Base-by-base conservation (phyloP, 495 filamentous ascomycete genomes). In the Podospora pseudoanserina region DNA sequence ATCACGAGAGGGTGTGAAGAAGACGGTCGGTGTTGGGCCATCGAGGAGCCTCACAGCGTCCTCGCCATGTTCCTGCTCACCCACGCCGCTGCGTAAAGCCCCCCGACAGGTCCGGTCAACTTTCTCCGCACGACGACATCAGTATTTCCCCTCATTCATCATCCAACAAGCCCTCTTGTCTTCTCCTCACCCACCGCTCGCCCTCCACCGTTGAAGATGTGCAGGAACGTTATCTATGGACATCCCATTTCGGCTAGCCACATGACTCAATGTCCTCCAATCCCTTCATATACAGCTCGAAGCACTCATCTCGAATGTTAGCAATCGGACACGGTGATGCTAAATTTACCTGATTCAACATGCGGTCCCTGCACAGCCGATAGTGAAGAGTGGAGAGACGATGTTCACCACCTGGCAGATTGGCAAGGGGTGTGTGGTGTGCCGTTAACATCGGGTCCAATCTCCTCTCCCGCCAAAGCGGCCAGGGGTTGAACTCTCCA, bases 351-450 rank as follows among this genome's bases (percentile, higher is more conserved):
- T 13, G 28, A 61, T 6, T 61, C 19, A 60, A 26, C 19, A 26
- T 23, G 18, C 5, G 13, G 18, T 18, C 26, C 19, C 19, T 26
- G 19, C 58, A 23, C 11, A n/a, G 7, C 27, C 26, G 58, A 60
- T 60, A 60, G 13, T 60, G 58, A 23, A 60, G 20, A 60, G 58
- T 60, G 58, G 58, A 60, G 58, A n/a, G 58, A 60, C n/a, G 27
- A 26, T 60, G 18, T 18, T 20, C 59, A 61, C 20, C 59, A 27
- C 28, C 59, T 28, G 20, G 59, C 23, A 28, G 59, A 2, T 32
- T 5, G 23, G 27, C 7, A 32, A 27, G 1, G 27, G 7, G 28
- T 61, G 59, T 32, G 59, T 61, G n/a, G n/a, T n/a, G 55, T 49
- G 39, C 39, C 39, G 39, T 49, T 49, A 49, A 58, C 56, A 58